Evolutionary conservation across 73 alveolate genomes (phyloP).

Genomic region (Effrenium voratum): DNA sequence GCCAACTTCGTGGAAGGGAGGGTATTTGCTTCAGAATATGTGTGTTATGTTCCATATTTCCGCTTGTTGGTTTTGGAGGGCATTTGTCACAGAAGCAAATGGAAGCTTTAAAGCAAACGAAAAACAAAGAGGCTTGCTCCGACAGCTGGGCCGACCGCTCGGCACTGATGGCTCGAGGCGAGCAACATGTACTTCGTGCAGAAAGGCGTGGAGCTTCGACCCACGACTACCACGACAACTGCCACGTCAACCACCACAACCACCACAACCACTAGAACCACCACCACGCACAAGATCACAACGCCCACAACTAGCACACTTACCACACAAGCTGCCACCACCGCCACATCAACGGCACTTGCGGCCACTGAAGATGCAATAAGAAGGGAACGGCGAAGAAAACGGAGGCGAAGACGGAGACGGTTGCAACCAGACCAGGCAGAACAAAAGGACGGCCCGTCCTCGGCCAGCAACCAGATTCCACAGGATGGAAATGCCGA

Average conservation of each 20-base stretch:
- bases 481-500: not conserved
- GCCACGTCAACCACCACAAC: not conserved
- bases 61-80: too few relatives aligned
- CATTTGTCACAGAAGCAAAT: too few relatives aligned
- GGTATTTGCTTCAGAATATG: too few relatives aligned
- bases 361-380: not conserved
- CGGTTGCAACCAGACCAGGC: not conserved
- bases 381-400: not conserved
- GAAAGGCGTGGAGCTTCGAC: not conserved
- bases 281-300: not conserved
- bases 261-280: not conserved
- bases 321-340: not conserved
- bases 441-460: not conserved
- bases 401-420: not conserved
- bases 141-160: too few relatives aligned
- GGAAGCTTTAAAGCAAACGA: too few relatives aligned
- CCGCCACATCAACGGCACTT: not conserved
- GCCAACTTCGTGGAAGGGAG: too few relatives aligned
- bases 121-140: too few relatives aligned
- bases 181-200: slow-evolving; percentile 54
- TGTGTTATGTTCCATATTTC: too few relatives aligned
- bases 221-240: slow-evolving; percentile 38
- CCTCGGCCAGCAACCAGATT: not conserved
- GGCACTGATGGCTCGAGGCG: too few relatives aligned
- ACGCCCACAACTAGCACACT: not conserved